Base-by-base conservation (phyloP, 495 filamentous ascomycete species). In the Lasiosphaeriaceae sp. region DNA sequence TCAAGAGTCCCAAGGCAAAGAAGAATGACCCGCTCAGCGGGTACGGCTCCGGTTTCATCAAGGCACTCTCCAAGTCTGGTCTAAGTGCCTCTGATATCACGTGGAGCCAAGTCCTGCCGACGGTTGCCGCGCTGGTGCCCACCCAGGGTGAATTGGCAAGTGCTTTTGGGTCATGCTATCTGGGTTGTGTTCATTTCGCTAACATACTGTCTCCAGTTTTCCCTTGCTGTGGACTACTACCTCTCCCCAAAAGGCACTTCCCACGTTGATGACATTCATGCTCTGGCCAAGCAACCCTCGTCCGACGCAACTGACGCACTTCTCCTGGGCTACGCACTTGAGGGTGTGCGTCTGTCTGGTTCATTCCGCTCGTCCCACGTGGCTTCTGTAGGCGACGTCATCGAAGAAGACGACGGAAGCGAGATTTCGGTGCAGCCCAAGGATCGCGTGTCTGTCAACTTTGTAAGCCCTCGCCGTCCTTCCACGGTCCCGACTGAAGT, bases 221-320 rank as follows among this genome's bases (percentile, higher is more conserved):
- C 88, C 9, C 86, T 90, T 71, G 79, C 89, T 11, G 78, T 93
- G 11, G 90, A 95, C 65, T 92, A 84, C 75, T 95, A 90, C 74
- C 74, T 91, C 24, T 80, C 78, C 0, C 74, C 79, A 14, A 41
- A 60, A 0, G 83, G 83, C 55, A 73, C 77, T 39, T 48, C 71
- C 22, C 77, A 90, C 60, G 68, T 86, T 6, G 73, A 81, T 2
- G 80, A 82, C 29, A 79, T 92, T 62, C 76, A 83, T 65, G 70
- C 69, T 9, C 72, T 86, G 22, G 81, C 82, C 6, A 60, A 57
- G 9, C 57, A 69, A 35, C 64, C 73, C 0, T 31, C 69, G 1
- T 67, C 64, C 0, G 56, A 55, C 0, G 66, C 71, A 23, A 69
- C 57, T 2, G 75, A 78, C 44, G 63, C 66, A 5, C 54, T 77